Percentiles rank a stretch among this genome's conserved stretches.
Evolutionary conservation across 257 asterid species (phyloP).

Genomic region (Fraxinus cuspidata): DNA sequence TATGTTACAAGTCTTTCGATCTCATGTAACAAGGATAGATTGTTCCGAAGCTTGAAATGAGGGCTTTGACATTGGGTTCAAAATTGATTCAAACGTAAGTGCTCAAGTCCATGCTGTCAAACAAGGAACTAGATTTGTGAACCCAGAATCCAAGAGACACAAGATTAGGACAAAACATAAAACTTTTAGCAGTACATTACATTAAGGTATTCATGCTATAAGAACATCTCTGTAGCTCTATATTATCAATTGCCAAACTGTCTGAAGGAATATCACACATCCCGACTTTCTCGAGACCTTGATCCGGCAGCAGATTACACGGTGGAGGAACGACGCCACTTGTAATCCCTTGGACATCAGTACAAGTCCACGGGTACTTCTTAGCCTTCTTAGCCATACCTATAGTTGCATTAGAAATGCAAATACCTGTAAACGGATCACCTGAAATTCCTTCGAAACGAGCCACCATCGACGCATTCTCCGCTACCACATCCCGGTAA

Average conservation of each 20-base stretch:
- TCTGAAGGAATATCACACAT: conserved; percentile 67
- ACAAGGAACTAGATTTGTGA: background rate
- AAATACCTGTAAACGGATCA: conserved; percentile 74
- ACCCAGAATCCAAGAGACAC: background rate
- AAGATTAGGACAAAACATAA: background rate
- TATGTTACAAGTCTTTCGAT: too few relatives aligned
- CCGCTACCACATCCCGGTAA: conserved; percentile 74
- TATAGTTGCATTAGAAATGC: conserved; percentile 75
- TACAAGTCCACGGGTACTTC: conserved; percentile 75
- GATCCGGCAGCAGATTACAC: conserved; percentile 54
- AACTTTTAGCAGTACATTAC: background rate
- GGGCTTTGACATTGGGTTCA: too few relatives aligned
- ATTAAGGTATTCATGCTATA: conserved; percentile 35
- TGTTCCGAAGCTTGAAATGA: too few relatives aligned
- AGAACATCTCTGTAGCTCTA: conserved; percentile 58
- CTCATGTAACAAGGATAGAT: too few relatives aligned
- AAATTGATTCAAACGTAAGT: background rate
- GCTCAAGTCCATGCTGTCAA: background rate
- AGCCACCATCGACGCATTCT: conserved; percentile 72
- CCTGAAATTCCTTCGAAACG: conserved; percentile 80
- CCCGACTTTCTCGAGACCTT: conserved; percentile 39
- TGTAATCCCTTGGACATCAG: conserved; percentile 54
- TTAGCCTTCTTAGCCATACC: conserved; percentile 66
- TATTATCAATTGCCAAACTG: conserved; percentile 50
- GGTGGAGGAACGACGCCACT: conserved; percentile 68